phyloP scores from a whole-genome alignment of 208 protist genomes.

The Trypanosoma cruzi region DNA sequence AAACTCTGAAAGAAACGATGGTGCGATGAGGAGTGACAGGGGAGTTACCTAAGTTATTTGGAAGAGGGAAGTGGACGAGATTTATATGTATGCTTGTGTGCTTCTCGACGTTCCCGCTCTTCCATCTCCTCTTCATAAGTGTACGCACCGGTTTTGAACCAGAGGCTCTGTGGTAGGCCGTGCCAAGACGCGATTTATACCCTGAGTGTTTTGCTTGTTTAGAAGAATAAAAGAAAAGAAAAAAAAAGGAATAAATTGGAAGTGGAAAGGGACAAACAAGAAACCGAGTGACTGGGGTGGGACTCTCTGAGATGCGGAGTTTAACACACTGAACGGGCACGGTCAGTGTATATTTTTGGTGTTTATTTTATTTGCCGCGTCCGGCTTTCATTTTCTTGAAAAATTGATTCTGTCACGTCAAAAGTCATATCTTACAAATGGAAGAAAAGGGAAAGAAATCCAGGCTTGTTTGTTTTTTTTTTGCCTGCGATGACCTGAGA shows the following conservation, averaged over 20 bases:
- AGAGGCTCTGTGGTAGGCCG: too few relatives aligned
- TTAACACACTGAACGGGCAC: not conserved
- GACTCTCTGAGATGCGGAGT: not conserved
- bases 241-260: too few relatives aligned
- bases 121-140: not conserved
- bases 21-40: slow-evolving; percentile 2
- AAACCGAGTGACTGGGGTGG: not conserved
- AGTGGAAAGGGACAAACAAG: too few relatives aligned
- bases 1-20: slow-evolving; percentile 53
- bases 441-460: not conserved
- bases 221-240: not conserved
- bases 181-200: too few relatives aligned
- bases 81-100: not conserved
- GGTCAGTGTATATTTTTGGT: not conserved
- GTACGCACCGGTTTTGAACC: not conserved
- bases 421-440: not conserved
- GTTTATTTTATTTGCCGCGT: not conserved
- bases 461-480: not conserved
- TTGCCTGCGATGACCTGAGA: too few relatives aligned
- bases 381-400: not conserved
- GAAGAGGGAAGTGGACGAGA: not conserved
- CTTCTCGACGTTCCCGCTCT: not conserved
- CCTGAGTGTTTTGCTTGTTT: not conserved
- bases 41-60: not conserved
- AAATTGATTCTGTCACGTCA: not conserved